Percentiles rank a stretch among this genome's conserved stretches.
These are phyloP conservation scores for Saraca asoca DNA, from an alignment of 331 rosid species.

Conservation along the genomic window DNA sequence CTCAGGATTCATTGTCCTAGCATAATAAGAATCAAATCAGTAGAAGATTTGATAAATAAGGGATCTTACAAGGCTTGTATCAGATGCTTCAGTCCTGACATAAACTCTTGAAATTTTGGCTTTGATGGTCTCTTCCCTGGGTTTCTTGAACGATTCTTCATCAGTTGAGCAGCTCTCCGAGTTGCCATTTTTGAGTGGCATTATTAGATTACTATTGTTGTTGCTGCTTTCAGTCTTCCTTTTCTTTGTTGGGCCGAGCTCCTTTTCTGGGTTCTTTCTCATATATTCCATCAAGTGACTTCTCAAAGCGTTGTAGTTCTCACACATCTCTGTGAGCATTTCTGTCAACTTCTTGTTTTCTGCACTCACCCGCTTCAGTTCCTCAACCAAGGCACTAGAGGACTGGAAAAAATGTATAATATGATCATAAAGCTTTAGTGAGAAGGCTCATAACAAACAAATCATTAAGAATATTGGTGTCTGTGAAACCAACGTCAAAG, in stretches of 20 bases:
- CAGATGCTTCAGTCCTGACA: slow-evolving; percentile 74
- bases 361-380: slow-evolving; percentile 72
- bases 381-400: slow-evolving; percentile 59
- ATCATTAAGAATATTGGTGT: neutral
- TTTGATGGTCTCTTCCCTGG: slow-evolving; percentile 71
- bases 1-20: neutral
- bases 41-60: slow-evolving; percentile 7
- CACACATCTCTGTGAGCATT: slow-evolving; percentile 79
- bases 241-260: slow-evolving; percentile 66
- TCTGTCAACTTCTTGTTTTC: slow-evolving; percentile 87
- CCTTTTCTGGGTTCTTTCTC: slow-evolving; percentile 73
- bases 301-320: slow-evolving; percentile 71
- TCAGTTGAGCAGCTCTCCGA: slow-evolving; percentile 90
- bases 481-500: neutral
- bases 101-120: slow-evolving; percentile 60
- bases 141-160: slow-evolving; percentile 83
- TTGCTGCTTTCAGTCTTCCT: slow-evolving; percentile 86
- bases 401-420: slow-evolving; percentile 43
- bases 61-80: slow-evolving; percentile 72
- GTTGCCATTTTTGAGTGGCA: slow-evolving; percentile 49
- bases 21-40: neutral
- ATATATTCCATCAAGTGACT: slow-evolving; percentile 62
- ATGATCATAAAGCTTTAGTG: slow-evolving; percentile 1
- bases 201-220: slow-evolving; percentile 40
- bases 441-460: neutral